A percentile compares a stretch with the other conserved stretches of the same genome.
Evolutionary conservation across 2,329 filamentous ascomycete species (phyloP).

Genomic region (Phyllosticta citrichinensis): DNA sequence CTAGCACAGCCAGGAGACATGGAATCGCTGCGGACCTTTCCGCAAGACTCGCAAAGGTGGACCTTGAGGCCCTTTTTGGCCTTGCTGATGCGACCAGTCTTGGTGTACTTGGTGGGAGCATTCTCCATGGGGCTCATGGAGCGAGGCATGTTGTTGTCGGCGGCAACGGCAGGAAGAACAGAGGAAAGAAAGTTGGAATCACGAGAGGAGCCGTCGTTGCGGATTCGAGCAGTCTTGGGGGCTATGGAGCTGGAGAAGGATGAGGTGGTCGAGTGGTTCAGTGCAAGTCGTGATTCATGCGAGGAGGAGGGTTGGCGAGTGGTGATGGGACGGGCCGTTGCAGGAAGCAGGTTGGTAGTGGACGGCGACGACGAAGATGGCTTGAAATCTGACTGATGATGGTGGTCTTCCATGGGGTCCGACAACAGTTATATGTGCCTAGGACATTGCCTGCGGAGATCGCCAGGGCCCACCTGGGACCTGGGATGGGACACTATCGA

Average conservation of each 20-base stretch:
- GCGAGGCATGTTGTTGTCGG: constrained; percentile 21
- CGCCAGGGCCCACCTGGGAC: constrained; percentile 6
- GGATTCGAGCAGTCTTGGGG: constrained; percentile 13
- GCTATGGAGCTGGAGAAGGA: neutral
- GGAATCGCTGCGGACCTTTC: constrained; percentile 29
- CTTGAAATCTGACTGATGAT: constrained; percentile 2
- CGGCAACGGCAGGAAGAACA: neutral
- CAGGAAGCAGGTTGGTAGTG: neutral
- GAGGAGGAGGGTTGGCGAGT: constrained; percentile 1
- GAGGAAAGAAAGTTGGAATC: constrained; percentile 13
- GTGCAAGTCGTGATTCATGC: constrained; percentile 4
- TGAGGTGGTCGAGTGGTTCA: constrained; percentile 2
- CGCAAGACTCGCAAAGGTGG: constrained; percentile 36
- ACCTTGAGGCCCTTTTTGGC: constrained; percentile 38
- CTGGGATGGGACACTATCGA: neutral
- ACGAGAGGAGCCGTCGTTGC: constrained; percentile 20
- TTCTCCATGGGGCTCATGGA: constrained; percentile 24
- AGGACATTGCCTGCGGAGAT: constrained; percentile 9
- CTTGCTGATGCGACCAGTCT: constrained; percentile 38
- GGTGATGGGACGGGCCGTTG: neutral
- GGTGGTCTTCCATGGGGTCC: constrained; percentile 10
- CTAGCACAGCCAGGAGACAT: neutral
- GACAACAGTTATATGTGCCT: constrained; percentile 9
- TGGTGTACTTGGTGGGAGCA: constrained; percentile 28
- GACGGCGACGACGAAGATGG: constrained; percentile 10